phyloP scores from a whole-genome alignment of 495 filamentous ascomycete species.

The Staphylotrichum longicolle region DNA sequence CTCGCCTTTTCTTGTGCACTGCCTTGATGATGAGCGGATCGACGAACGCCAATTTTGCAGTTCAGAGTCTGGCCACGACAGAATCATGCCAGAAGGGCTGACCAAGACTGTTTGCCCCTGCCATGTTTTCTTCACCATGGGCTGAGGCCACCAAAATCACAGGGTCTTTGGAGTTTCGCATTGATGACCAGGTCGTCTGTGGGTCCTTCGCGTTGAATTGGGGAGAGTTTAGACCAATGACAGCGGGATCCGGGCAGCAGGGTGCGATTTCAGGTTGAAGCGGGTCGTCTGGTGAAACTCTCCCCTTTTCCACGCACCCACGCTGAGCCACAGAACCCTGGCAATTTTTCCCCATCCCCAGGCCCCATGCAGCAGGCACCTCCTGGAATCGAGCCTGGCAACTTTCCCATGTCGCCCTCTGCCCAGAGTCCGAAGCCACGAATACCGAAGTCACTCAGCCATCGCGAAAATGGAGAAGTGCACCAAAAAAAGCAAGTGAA shows the following conservation, averaged over 20 bases:
- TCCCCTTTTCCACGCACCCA: constrained; percentile 11
- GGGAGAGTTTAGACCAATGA: constrained; percentile 16
- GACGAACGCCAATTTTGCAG: too few species aligned
- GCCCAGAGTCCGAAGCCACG: neutral
- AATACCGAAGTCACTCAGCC: too few species aligned
- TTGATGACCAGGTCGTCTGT: constrained; percentile 7
- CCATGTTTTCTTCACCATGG: too few species aligned
- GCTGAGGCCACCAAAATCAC: neutral
- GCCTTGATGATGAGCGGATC: constrained; percentile 5
- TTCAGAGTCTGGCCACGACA: too few species aligned
- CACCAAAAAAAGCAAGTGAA: too few species aligned
- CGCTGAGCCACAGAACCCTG: neutral
- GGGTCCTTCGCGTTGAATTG: neutral
- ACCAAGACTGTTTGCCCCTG: too few species aligned
- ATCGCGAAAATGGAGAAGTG: too few species aligned
- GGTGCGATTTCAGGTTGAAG: constrained; percentile 15
- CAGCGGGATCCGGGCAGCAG: constrained; percentile 7
- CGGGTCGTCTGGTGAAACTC: constrained; percentile 25
- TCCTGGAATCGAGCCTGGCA: neutral
- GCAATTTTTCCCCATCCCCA: neutral
- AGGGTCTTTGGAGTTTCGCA: constrained; percentile 9
- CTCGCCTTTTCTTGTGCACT: neutral
- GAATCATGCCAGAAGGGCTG: neutral
- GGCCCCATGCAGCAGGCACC: too few species aligned
- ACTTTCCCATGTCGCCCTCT: neutral